Base-by-base conservation (phyloP, 1,284 basidiomycete genomes). In the Tylopilus sp. region DNA sequence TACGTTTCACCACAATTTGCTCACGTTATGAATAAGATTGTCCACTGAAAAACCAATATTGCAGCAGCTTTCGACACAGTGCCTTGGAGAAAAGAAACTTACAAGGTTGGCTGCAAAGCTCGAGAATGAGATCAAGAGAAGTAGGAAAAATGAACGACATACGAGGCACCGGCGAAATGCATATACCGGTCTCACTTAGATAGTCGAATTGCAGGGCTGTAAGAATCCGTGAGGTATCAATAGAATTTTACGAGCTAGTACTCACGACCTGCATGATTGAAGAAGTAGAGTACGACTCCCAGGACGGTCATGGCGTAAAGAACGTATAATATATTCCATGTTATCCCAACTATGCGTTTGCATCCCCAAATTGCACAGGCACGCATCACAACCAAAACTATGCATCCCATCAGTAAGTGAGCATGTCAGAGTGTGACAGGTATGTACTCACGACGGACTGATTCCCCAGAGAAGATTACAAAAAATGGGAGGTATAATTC, bases 311-410 rank as follows among this genome's bases (percentile, higher is more conserved):
- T 0, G 7, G 42, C 42, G 19, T 57, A 66, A 10, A 60, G 3
- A 19, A 51, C 2, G 33, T 66, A 69, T 9, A 60, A 0, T 9
- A 10, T 11, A 17, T 26, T 51, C 28, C 32, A 28, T 5, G 20
- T 13, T 8, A 26, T 4, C 15, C 22, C n/a, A 28, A 56, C 15
- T 9, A 40, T 29, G 22, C 32, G 63, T 9, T 36, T 54, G 35
- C 28, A 61, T 41, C 55, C 29, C 22, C 52, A 29, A 37, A 66
- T 45, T n/a, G 66, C 58, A 44, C 61, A 62, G 11, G 61, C 44
- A 13, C 65, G 67, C 44, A 66, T 48, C 5, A 55, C 43, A 13
- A 69, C 66, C 35, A 66, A 48, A 15, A 66, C 64, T 67, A 29
- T 3, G 26, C 7, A 17, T 7, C 0, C 14, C 3, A 14, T 62